These are phyloP conservation scores for Psilocybe mexicana DNA, from an alignment of 1,284 basidiomycete genomes.

Conservation along the genomic window DNA sequence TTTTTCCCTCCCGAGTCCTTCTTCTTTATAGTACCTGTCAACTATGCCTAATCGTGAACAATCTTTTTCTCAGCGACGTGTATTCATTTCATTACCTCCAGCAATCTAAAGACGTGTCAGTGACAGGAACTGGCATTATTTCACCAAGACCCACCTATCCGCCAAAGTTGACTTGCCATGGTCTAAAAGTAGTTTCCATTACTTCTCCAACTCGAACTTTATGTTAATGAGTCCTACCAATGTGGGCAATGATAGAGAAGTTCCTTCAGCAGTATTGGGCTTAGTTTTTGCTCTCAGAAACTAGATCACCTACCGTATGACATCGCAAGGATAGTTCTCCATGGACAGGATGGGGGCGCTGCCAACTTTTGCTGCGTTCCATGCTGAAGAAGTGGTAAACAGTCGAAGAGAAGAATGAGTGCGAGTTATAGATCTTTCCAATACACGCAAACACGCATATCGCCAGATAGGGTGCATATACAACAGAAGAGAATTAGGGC, in stretches of 20 bases:
- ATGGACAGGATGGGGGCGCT: constrained; percentile 42
- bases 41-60: constrained; percentile 41
- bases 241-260: constrained; percentile 94
- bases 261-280: constrained; percentile 53
- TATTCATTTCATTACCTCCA: constrained; percentile 20
- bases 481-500: neutral
- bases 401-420: constrained; percentile 5
- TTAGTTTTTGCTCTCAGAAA: neutral
- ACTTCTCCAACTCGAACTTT: constrained; percentile 10
- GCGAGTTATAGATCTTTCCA: constrained; percentile 21
- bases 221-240: constrained; percentile 50
- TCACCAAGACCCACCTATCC: constrained; percentile 60
- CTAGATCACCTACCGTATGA: constrained; percentile 62
- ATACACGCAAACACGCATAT: constrained; percentile 36
- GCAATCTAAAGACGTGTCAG: constrained; percentile 19
- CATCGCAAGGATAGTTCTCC: constrained; percentile 72
- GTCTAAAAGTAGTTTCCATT: constrained; percentile 44
- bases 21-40: constrained; percentile 84
- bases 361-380: constrained; percentile 10
- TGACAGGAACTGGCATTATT: neutral
- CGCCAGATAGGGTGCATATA: constrained; percentile 42
- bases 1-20: constrained; percentile 62
- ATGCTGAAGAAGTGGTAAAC: constrained; percentile 19
- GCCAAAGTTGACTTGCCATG: constrained; percentile 94
- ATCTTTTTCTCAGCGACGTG: neutral